A percentile compares a stretch with the other conserved stretches of the same genome.
Evolutionary conservation across 1,284 basidiomycete genomes (phyloP).

Genomic region (Takashimella koratensis): DNA sequence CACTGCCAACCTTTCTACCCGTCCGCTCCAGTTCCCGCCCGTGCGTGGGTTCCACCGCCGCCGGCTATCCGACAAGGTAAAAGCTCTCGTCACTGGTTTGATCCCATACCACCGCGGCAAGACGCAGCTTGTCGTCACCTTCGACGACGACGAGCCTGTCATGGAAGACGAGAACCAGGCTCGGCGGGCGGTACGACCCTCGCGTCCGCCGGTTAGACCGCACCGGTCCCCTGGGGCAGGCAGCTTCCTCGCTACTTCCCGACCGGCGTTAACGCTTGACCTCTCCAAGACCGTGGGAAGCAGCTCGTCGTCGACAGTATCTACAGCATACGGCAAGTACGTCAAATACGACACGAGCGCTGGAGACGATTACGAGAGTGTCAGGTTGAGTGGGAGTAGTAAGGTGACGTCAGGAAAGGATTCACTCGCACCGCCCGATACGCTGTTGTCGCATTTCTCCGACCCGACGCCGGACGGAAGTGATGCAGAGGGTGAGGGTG

Average conservation of each 20-base stretch:
- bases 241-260: conserved; percentile 20
- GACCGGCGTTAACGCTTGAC: not conserved
- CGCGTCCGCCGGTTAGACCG: conserved; percentile 17
- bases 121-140: not conserved
- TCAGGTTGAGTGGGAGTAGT: too few species aligned
- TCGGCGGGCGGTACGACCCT: not conserved
- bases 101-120: conserved; percentile 4
- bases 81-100: conserved; percentile 18
- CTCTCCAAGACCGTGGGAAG: conserved; percentile 9
- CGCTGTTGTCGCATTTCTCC: conserved; percentile 11
- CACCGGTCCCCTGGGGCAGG: conserved; percentile 33
- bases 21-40: not conserved
- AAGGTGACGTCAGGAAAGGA: too few species aligned
- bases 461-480: conserved; percentile 4
- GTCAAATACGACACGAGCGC: too few species aligned
- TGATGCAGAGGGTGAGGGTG: not conserved
- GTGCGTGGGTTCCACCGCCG: conserved; percentile 13
- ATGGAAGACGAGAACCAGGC: conserved; percentile 6
- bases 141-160: not conserved
- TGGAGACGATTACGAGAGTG: too few species aligned
- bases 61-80: conserved; percentile 26
- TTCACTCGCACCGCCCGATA: not conserved
- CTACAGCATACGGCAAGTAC: too few species aligned
- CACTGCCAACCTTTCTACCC: not conserved
- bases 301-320: conserved; percentile 10